These are phyloP conservation scores for Umbelopsis sp. DNA, from an alignment of 371 early-diverging fungal species.

Conservation along the genomic window DNA sequence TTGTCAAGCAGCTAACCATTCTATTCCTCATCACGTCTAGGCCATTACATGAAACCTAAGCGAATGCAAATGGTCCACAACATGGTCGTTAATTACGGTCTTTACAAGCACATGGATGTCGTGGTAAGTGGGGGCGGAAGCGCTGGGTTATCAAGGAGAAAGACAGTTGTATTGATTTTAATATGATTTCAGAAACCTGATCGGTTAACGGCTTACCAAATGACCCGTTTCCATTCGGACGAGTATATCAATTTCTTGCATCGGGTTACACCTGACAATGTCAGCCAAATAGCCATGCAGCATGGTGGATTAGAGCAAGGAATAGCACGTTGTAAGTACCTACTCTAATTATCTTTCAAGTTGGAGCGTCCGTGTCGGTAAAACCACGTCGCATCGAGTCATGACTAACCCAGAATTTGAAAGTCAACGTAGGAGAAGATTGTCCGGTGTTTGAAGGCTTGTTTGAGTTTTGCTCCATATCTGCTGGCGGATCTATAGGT, in stretches of 20 bases:
- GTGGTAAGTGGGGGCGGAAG: conserved; percentile 32
- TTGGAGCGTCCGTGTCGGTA: not conserved
- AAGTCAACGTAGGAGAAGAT: conserved; percentile 70
- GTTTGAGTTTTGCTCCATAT: conserved; percentile 87
- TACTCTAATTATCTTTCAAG: not conserved
- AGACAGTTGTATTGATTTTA: not conserved
- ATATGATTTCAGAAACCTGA: conserved; percentile 54
- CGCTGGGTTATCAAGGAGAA: not conserved
- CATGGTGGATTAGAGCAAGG: conserved; percentile 52
- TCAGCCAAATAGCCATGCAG: conserved; percentile 64
- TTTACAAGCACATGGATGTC: conserved; percentile 86
- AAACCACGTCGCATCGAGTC: no score
- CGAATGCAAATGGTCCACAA: conserved; percentile 93
- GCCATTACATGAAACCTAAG: conserved; percentile 98
- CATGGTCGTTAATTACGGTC: conserved; percentile 85
- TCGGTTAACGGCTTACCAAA: conserved; percentile 80
- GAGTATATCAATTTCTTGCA: conserved; percentile 95
- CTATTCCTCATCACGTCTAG: conserved; percentile 15
- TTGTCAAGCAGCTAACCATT: not conserved
- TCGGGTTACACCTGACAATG: conserved; percentile 86
- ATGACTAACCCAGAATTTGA: conserved; percentile 30
- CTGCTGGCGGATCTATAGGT: conserved; percentile 92
- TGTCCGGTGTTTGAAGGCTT: conserved; percentile 95
- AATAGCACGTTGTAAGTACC: conserved; percentile 72
- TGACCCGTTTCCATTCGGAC: conserved; percentile 95